phyloP scores from a whole-genome alignment of 2,329 filamentous ascomycete genomes.

The Zymoseptoria tritici region DNA sequence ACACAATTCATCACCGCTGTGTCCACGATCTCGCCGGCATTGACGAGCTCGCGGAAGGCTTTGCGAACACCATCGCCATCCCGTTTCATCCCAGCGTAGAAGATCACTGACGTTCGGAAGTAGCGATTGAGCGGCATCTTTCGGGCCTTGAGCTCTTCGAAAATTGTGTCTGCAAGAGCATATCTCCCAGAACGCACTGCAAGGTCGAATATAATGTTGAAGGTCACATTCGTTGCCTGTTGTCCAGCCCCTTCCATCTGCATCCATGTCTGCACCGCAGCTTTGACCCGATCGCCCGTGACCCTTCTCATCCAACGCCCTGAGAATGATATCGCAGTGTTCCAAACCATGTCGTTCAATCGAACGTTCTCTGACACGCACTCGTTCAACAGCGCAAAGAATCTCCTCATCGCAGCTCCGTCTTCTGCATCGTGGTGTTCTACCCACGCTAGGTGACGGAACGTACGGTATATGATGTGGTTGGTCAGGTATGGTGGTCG shows the following conservation, averaged over 20 bases:
- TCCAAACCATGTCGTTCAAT: constrained; percentile 70
- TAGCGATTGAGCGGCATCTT: constrained; percentile 65
- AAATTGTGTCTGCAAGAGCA: constrained; percentile 72
- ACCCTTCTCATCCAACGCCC: constrained; percentile 59
- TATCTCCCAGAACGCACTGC: constrained; percentile 82
- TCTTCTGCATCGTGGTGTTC: constrained; percentile 44
- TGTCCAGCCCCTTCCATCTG: constrained; percentile 76
- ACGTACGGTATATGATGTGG: constrained; percentile 52
- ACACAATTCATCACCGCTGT: constrained; percentile 80
- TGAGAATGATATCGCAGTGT: constrained; percentile 71
- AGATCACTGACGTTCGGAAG: constrained; percentile 74
- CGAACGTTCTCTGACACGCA: constrained; percentile 57
- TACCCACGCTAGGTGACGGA: constrained; percentile 61
- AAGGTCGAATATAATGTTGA: constrained; percentile 86
- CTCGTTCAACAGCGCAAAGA: constrained; percentile 76
- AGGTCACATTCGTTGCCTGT: constrained; percentile 67
- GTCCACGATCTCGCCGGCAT: constrained; percentile 79
- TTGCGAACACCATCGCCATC: constrained; percentile 67
- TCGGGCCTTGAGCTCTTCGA: constrained; percentile 69
- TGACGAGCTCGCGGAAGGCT: constrained; percentile 76
- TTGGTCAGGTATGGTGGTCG: constrained; percentile 46
- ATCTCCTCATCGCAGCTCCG: constrained; percentile 62
- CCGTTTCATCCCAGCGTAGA: constrained; percentile 68
- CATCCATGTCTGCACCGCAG: constrained; percentile 71
- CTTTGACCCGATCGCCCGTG: constrained; percentile 54